Base-by-base conservation (phyloP, 371 early-diverging fungal species). In the Coemansia sp. region DNA sequence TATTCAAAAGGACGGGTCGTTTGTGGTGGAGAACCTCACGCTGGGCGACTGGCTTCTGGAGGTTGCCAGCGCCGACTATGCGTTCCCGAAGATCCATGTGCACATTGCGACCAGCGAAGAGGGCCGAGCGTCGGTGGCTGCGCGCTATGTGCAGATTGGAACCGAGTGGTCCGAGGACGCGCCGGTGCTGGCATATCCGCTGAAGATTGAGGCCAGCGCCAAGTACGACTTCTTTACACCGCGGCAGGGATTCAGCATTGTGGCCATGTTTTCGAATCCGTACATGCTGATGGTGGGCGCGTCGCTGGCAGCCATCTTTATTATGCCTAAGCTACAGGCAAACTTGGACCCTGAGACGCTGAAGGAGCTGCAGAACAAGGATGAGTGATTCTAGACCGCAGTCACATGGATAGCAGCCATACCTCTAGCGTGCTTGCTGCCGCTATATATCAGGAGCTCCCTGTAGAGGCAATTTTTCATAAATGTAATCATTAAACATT, bases 201-300 rank as follows among this genome's bases (percentile, higher is more conserved):
- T 85, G 62, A 76, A 69, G 46, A 51, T 85, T n/a, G 56, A 62
- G 12, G 74, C 82, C 2, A 47, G 62, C 18, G 75, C 49, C 11
- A 80, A 80, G 55, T 69, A 77, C 49, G 77, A 81, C 33, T 78
- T 78, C 43, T 78, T 67, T 57, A 78, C 71, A 48, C 66, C 71
- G 42, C 77, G 85, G 10, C 82, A 81, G 56, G 72, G 75, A 8
- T 83, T 85, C 75, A 82, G 76, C 67, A 64, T 81, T 40, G 48
- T 69, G 39, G 46, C 79, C 14, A 69, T 86, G 65, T 74, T 86
- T 51, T 67, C 75, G 1, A 86, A 84, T 58, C 86, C 86, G 11
- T 84, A 84, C 69, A 77, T 86, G 70, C 64, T 86, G 53, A 84
- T 86, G 85, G 78, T 81, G 59, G 82, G 81, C 12, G 79, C 77